phyloP scores from a whole-genome alignment of 495 filamentous ascomycete genomes.

The Cercophora scortea region DNA sequence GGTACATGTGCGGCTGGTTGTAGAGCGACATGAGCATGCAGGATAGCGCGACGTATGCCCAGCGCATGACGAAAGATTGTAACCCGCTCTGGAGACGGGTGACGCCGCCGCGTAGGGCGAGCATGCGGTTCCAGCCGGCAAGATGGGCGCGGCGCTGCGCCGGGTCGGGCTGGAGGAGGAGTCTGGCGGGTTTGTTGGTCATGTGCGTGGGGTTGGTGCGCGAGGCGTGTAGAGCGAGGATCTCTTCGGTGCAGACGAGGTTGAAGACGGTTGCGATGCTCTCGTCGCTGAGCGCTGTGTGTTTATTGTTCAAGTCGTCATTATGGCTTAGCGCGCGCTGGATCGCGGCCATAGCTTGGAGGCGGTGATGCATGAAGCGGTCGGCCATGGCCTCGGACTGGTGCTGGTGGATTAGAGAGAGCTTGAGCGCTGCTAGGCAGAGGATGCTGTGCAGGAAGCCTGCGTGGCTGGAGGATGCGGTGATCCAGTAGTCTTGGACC shows the following conservation, averaged over 20 bases:
- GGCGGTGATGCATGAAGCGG: conserved; percentile 12
- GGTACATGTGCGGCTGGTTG: conserved; percentile 1
- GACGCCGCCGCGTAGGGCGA: conserved; percentile 9
- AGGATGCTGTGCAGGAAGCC: conserved; percentile 8
- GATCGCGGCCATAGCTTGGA: conserved; percentile 9
- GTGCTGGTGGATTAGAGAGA: conserved; percentile 2
- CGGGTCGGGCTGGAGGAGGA: conserved; percentile 3
- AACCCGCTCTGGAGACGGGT: conserved; percentile 2
- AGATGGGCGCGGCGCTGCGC: conserved; percentile 6
- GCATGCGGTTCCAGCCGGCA: conserved; percentile 7
- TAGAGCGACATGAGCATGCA: conserved; percentile 9
- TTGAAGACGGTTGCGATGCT: conserved; percentile 9
- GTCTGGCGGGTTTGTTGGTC: not conserved
- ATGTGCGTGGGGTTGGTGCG: not conserved
- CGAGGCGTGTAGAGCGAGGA: conserved; percentile 1
- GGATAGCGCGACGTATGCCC: conserved; percentile 2
- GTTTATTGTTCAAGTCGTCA: not conserved
- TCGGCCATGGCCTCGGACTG: not conserved
- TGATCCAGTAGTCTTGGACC: conserved; percentile 6
- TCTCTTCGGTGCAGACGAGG: conserved; percentile 7
- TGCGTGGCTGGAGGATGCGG: conserved; percentile 2
- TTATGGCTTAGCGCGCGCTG: conserved; percentile 1
- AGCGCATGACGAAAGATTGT: conserved; percentile 9
- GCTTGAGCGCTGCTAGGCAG: conserved; percentile 9
- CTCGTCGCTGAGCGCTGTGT: conserved; percentile 4